Percentiles rank a stretch among this genome's conserved stretches.
phyloP scores from a whole-genome alignment of 73 alveolate species.

The Symbiodinium pilosum region DNA sequence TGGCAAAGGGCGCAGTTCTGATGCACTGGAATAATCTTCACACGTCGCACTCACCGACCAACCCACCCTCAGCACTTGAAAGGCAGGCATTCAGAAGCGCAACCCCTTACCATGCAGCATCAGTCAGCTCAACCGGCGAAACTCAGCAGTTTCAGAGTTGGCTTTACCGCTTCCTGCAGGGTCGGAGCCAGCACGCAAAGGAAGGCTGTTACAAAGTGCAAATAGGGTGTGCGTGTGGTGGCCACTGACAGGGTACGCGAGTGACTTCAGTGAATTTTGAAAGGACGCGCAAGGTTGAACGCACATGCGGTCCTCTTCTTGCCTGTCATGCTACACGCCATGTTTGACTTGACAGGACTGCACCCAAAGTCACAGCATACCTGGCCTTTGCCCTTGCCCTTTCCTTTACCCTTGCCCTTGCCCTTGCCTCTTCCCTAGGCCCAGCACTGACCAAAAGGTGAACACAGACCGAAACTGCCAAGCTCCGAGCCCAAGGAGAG shows the following conservation, averaged over 20 bases:
- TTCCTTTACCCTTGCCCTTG: conserved; percentile 62
- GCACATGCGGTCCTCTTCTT: background rate
- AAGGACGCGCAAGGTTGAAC: too few relatives aligned
- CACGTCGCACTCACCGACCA: too few relatives aligned
- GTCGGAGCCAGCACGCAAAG: too few relatives aligned
- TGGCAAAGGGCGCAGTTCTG: too few relatives aligned
- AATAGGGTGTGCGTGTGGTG: too few relatives aligned
- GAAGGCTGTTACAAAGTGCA: too few relatives aligned
- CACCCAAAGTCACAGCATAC: too few relatives aligned
- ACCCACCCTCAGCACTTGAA: too few relatives aligned
- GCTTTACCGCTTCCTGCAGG: background rate
- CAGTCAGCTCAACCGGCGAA: background rate
- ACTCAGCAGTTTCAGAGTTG: background rate
- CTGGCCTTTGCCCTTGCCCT: conserved; percentile 52
- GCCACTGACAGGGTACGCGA: too few relatives aligned
- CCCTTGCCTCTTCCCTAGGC: conserved; percentile 36
- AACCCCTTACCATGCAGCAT: background rate
- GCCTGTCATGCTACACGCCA: background rate
- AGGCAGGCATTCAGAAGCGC: too few relatives aligned
- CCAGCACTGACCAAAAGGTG: background rate
- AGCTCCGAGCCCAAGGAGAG: conserved; percentile 90
- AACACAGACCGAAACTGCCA: background rate
- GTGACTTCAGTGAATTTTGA: too few relatives aligned
- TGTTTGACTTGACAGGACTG: background rate
- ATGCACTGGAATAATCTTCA: too few relatives aligned